These are phyloP conservation scores for Pythium brachiatum DNA, from an alignment of 352 stramenopile species.

Conservation along the genomic window DNA sequence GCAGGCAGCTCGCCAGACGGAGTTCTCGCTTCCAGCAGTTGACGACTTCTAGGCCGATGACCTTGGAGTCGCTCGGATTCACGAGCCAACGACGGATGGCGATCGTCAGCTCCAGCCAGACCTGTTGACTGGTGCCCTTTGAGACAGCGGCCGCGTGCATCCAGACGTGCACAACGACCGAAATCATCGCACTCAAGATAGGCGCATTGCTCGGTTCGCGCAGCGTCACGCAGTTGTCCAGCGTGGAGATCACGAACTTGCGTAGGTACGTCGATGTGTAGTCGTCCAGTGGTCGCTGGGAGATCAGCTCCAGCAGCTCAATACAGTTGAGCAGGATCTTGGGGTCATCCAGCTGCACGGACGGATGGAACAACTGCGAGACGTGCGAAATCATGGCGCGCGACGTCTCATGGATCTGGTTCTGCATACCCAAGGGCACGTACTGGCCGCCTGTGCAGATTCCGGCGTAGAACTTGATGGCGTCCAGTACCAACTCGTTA, in stretches of 20 bases:
- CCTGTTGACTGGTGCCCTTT: conserved; percentile 54
- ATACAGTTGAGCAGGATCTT: conserved; percentile 86
- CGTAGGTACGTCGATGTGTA: conserved; percentile 85
- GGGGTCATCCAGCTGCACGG: conserved; percentile 74
- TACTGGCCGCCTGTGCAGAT: conserved; percentile 78
- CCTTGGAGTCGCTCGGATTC: conserved; percentile 52
- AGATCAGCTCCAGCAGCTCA: conserved; percentile 82
- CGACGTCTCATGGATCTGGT: conserved; percentile 78
- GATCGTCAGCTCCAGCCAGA: conserved; percentile 82
- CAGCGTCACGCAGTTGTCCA: conserved; percentile 77
- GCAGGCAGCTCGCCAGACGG: conserved; percentile 70
- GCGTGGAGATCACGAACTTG: conserved; percentile 84
- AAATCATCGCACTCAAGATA: conserved; percentile 77
- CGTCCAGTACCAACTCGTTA: conserved; percentile 77
- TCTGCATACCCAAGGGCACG: conserved; percentile 72
- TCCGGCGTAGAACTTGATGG: conserved; percentile 86
- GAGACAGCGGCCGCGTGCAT: conserved; percentile 72
- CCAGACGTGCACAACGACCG: conserved; percentile 82
- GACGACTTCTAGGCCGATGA: conserved; percentile 62
- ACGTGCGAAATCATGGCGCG: conserved; percentile 87
- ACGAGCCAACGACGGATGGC: conserved; percentile 79
- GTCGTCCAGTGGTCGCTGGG: conserved; percentile 75
- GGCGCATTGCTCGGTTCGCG: conserved; percentile 57
- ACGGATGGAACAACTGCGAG: conserved; percentile 85
- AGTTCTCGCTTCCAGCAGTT: conserved; percentile 87